Percentiles rank a stretch among this genome's conserved stretches.
These are phyloP conservation scores for Acidomyces sp. DNA, from an alignment of 495 filamentous ascomycete species.

Conservation along the genomic window DNA sequence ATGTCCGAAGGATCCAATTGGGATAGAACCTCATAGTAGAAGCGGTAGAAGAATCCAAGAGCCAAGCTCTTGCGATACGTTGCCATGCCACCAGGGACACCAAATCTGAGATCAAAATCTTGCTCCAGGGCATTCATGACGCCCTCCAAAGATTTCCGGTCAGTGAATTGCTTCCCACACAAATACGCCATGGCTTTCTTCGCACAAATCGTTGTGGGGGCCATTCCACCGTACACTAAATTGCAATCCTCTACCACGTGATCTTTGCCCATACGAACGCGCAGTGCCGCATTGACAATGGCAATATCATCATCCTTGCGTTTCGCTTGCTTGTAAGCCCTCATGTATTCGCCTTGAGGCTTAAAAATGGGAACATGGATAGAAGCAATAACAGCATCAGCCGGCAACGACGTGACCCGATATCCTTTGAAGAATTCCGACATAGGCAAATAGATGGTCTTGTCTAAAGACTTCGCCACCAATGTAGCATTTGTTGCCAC, in stretches of 20 bases:
- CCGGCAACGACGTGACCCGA: conserved; percentile 65
- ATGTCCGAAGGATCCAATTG: conserved; percentile 26
- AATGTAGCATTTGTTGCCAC: conserved; percentile 73
- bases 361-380: conserved; percentile 68
- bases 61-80: conserved; percentile 86
- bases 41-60: conserved; percentile 77
- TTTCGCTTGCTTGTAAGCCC: conserved; percentile 89
- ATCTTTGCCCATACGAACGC: conserved; percentile 50
- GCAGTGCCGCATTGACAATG: conserved; percentile 76
- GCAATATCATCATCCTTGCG: conserved; percentile 95
- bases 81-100: conserved; percentile 91
- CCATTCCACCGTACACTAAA: conserved; percentile 86
- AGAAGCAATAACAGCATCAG: conserved; percentile 70
- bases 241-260: conserved; percentile 56
- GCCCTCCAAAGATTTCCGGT: conserved; percentile 70
- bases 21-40: conserved; percentile 61
- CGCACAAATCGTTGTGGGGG: conserved; percentile 69
- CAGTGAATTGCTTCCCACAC: conserved; percentile 62
- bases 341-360: conserved; percentile 55
- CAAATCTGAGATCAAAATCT: conserved; percentile 75
- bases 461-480: conserved; percentile 57
- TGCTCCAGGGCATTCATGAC: conserved; percentile 73
- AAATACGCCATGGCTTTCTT: conserved; percentile 60
- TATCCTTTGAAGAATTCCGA: conserved; percentile 86
- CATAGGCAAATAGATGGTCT: conserved; percentile 78